Evolutionary conservation across 306 rosid species (phyloP).

Genomic region (Lathyrus oleraceus): DNA sequence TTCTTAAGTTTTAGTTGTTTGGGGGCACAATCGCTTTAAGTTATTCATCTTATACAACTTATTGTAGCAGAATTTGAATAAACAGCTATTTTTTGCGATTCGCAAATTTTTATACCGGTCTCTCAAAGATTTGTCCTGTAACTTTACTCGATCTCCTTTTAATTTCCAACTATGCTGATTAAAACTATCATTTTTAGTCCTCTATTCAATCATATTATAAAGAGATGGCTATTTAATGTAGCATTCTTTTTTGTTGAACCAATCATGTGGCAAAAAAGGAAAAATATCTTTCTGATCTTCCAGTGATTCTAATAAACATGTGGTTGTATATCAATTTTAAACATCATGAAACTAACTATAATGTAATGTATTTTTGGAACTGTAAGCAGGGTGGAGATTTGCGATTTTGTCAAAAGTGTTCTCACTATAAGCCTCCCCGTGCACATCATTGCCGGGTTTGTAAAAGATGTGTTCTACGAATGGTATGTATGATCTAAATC

Average conservation of each 20-base stretch:
- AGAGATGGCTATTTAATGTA: conserved; percentile 15
- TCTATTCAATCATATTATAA: conserved; percentile 13
- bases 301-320: conserved; percentile 20
- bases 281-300: conserved; percentile 16
- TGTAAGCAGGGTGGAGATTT: conserved; percentile 86
- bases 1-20: conserved; percentile 10
- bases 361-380: conserved; percentile 27
- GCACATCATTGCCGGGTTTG: conserved; percentile 99
- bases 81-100: not conserved
- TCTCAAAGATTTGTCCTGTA: not conserved
- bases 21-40: conserved; percentile 1
- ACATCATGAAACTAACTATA: conserved; percentile 18
- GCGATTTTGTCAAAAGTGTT: conserved; percentile 95
- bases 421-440: conserved; percentile 95
- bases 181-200: not conserved
- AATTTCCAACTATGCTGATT: conserved; percentile 6
- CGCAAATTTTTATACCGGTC: not conserved
- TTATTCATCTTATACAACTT: conserved; percentile 3
- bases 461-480: conserved; percentile 91
- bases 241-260: conserved; percentile 18
- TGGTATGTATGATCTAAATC: conserved; percentile 62
- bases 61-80: not conserved
- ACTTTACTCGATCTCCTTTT: not conserved
- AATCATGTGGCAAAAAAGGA: conserved; percentile 13
- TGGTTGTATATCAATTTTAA: conserved; percentile 15